Evolutionary conservation across 305 asterid species (phyloP).

Genomic region (Solanum chacoense): DNA sequence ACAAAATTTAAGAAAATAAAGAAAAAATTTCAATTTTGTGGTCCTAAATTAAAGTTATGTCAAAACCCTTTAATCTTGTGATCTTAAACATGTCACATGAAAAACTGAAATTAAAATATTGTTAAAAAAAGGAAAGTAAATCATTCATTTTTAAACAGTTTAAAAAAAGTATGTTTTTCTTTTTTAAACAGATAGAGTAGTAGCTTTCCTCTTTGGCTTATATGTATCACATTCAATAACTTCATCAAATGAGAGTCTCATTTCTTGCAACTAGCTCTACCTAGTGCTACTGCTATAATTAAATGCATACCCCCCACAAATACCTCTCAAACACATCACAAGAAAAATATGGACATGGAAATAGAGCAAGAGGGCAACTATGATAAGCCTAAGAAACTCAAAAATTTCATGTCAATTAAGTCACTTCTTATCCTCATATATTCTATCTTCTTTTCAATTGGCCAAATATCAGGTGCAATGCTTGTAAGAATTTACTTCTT

Average conservation of each 20-base stretch:
- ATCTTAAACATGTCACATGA: too few species aligned
- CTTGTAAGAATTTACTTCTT: conserved; percentile 19
- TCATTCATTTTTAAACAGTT: too few species aligned
- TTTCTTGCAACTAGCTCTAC: neutral
- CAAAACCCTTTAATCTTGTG: too few species aligned
- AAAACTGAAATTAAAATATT: too few species aligned
- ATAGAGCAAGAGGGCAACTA: neutral
- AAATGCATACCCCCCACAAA: neutral
- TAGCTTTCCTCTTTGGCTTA: neutral
- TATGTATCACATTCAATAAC: neutral
- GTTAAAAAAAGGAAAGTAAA: too few species aligned
- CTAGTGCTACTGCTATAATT: neutral
- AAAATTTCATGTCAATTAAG: conserved; percentile 1
- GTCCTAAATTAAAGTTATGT: too few species aligned
- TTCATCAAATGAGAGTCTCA: too few species aligned
- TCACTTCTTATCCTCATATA: conserved; percentile 6
- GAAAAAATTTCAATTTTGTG: too few species aligned
- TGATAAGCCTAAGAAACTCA: neutral
- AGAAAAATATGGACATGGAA: neutral
- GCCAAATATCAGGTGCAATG: conserved; percentile 17
- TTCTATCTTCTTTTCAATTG: conserved; percentile 3
- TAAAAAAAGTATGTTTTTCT: too few species aligned
- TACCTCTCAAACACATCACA: neutral
- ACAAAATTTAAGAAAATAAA: too few species aligned
- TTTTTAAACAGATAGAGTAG: too few species aligned